These are phyloP conservation scores for Leccinum incarnatum DNA, from an alignment of 768 basidiomycete genomes.

Conservation along the genomic window DNA sequence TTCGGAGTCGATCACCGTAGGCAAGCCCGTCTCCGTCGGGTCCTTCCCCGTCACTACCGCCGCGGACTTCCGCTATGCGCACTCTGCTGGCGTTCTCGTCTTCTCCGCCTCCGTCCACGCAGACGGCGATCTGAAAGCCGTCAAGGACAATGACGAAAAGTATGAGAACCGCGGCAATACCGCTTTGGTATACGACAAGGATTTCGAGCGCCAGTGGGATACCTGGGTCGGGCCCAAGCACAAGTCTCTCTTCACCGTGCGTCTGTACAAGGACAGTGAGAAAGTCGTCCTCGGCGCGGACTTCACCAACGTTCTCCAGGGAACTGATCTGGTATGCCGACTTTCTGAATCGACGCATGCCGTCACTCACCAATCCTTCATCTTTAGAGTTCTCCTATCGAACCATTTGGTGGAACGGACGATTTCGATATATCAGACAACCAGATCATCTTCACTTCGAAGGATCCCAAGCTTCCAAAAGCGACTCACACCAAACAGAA, in stretches of 20 bases:
- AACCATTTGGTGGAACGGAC: constrained; percentile 82
- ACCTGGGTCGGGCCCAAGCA: constrained; percentile 73
- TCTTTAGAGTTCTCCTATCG: constrained; percentile 65
- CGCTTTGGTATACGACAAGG: constrained; percentile 67
- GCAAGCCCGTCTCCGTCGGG: constrained; percentile 49
- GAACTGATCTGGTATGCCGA: constrained; percentile 62
- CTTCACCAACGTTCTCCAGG: constrained; percentile 60
- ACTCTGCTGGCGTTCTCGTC: constrained; percentile 58
- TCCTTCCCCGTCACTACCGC: constrained; percentile 66
- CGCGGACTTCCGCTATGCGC: constrained; percentile 67
- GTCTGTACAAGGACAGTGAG: constrained; percentile 43
- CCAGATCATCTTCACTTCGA: constrained; percentile 80
- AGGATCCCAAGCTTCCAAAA: constrained; percentile 72
- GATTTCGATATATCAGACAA: constrained; percentile 73
- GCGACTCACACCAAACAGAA: constrained; percentile 91
- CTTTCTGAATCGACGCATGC: background rate
- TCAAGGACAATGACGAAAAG: constrained; percentile 64
- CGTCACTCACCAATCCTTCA: background rate
- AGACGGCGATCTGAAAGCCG: constrained; percentile 69
- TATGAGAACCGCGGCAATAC: constrained; percentile 72
- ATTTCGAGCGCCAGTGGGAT: constrained; percentile 76
- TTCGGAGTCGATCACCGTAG: constrained; percentile 31
- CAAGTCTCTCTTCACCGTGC: constrained; percentile 68
- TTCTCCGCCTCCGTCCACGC: constrained; percentile 84
- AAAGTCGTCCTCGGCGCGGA: constrained; percentile 54